These are phyloP conservation scores for Chrysopogon serrulatus DNA, from an alignment of 176 grass and related monocot genomes.

Conservation along the genomic window DNA sequence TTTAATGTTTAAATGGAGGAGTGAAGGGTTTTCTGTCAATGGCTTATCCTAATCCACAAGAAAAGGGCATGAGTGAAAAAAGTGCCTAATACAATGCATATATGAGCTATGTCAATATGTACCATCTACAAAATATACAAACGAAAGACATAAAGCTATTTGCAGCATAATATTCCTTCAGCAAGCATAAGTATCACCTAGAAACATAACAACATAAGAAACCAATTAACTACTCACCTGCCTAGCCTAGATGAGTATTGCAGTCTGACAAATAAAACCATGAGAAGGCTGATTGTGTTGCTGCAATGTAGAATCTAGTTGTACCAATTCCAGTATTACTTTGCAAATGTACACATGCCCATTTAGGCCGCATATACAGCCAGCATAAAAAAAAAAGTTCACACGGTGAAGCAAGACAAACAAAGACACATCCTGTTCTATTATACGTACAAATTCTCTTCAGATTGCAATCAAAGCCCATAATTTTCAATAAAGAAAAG, in stretches of 20 bases:
- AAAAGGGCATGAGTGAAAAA: conserved; percentile 5
- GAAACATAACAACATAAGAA: neutral
- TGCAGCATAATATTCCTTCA: neutral
- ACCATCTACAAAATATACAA: conserved; percentile 10
- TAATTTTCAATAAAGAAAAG: neutral
- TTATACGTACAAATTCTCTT: neutral
- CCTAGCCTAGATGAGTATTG: neutral
- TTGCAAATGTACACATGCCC: neutral
- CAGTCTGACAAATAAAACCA: neutral
- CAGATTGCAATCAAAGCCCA: neutral
- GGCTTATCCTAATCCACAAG: neutral
- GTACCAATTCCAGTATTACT: neutral
- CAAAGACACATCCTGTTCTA: neutral
- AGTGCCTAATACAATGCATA: neutral
- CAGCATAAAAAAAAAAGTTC: neutral
- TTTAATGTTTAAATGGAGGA: neutral
- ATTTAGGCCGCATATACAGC: neutral
- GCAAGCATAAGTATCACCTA: neutral
- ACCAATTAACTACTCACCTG: neutral
- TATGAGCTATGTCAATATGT: neutral
- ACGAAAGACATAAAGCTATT: neutral
- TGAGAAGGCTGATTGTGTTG: neutral
- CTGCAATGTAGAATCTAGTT: neutral
- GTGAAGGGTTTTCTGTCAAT: neutral
- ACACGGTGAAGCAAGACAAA: neutral